These are phyloP conservation scores for Mallotus nudiflorus DNA, from an alignment of 345 rosid genomes.

Conservation along the genomic window DNA sequence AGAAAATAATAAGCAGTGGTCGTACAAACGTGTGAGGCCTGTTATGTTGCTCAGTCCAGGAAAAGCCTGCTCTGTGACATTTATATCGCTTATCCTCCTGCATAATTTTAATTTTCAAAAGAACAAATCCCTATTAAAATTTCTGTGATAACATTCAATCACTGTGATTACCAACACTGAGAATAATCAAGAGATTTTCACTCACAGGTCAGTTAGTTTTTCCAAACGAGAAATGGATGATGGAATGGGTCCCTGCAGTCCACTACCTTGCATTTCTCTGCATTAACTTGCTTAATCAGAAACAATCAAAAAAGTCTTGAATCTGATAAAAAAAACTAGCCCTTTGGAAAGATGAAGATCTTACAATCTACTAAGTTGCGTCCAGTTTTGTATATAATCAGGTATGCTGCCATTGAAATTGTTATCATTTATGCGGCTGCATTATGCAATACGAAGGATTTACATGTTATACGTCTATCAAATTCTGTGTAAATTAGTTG, in stretches of 20 bases:
- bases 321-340: too few relatives aligned
- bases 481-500: too few relatives aligned
- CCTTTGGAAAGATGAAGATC: constrained; percentile 14
- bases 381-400: constrained; percentile 47
- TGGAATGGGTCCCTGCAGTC: constrained; percentile 49
- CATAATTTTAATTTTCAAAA: constrained; percentile 12
- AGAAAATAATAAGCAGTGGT: not conserved
- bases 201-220: constrained; percentile 46
- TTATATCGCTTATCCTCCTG: constrained; percentile 65
- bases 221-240: constrained; percentile 41
- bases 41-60: constrained; percentile 35
- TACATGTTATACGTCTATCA: not conserved
- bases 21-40: constrained; percentile 44
- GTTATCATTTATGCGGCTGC: constrained; percentile 69
- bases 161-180: not conserved
- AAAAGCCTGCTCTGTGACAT: constrained; percentile 48
- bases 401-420: constrained; percentile 58
- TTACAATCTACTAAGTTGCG: constrained; percentile 52
- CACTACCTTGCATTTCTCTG: constrained; percentile 56
- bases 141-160: not conserved
- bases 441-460: constrained; percentile 15
- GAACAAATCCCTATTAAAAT: not conserved
- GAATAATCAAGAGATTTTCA: constrained; percentile 16
- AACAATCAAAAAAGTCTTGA: not conserved
- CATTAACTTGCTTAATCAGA: not conserved